Evolutionary conservation across 441 rosid genomes (phyloP), one percentile per base, ranked within the genome.

Genomic region (Erodium texanum): DNA sequence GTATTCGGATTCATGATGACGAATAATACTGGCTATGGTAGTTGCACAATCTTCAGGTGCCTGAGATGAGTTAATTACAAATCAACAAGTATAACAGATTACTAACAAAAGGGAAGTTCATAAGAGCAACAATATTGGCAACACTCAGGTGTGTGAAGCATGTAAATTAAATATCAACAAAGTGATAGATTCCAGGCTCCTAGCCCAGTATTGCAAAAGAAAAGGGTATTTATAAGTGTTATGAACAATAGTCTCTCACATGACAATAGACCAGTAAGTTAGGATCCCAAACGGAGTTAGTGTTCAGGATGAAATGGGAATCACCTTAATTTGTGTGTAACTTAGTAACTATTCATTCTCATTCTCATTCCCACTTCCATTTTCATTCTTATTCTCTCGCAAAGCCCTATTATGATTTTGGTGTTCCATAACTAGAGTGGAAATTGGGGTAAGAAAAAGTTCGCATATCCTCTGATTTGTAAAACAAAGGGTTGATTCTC

Each of bases 1-100:
- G 80, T 94, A 92, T 80, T 89, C 90, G 66, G 98, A 70, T 75
- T 94, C 99, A 68, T 90, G 98, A 72, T 89, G 94, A 48, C 89
- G 88, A 78, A 94, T 82, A 29, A 87, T 83, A 72, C 80, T 84
- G 73, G 86, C 75, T 72, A 94, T 79, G 52, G 92, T 77, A 34
- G 81, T 29, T 58, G 93, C 97, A 66, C 83, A 83, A 75, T 94
- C 98, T 58, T 92, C 98, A 8, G 97, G 87, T 27, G 91, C 81
- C 99, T 94, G 88, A 71, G 78, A 71, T 23, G 66, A 76, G 66
- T 2, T 32, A 10, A 71, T 32, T 41, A 70, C 58, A 63, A 9
- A 56, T 69, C 9, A 71, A 54, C 15, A 22, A 58, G 7, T 0
- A 32, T 54, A 11, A 16, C n/a, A n/a, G n/a, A 19, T 18, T 16